Base-by-base conservation (phyloP, 352 stramenopile species). In the Phytophthora melonis region DNA sequence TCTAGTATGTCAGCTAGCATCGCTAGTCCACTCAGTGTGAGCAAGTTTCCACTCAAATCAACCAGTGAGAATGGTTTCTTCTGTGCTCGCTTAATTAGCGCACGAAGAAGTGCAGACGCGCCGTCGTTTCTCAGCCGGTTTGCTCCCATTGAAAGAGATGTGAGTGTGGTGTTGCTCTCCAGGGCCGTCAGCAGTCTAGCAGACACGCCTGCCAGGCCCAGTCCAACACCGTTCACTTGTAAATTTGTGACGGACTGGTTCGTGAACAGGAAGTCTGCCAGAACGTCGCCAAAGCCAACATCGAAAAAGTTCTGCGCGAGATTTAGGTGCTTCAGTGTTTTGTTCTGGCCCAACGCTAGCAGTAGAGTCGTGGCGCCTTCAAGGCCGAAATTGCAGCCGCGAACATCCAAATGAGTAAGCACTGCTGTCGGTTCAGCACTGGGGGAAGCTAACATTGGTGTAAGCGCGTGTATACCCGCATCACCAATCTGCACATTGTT, bases 251-350 rank as follows among this genome's bases (percentile, higher is more conserved):
- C 58, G 0, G 74, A 81, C 18, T 75, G 41, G 49, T 96, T 96
- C 7, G 77, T 81, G 36, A 79, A 25, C 34, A 96, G 47, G 34
- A 93, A 93, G 19, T 86, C 77, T 6, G 80, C 87, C n/a, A 96
- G 72, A 1, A 93, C 63, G 52, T 94, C 87, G 11, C 87, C 87
- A 66, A 94, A 85, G 18, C 70, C 74, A 43, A 71, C 81, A 10
- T 86, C 86, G 25, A 93, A 80, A 63, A 94, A 94, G 58, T 94
- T 94, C 53, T 93, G 83, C 41, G 87, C 87, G 34, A 95, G 39
- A 59, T 94, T 84, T 21, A 95, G 73, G 61, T 88, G 73, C 19
- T 52, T 83, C 27, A 95, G 53, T 13, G 78, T 86, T 27, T 69
- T 72, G 70, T 93, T 93, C 5, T 66, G 69, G 6, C 71, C 54